phyloP scores from a whole-genome alignment of 768 basidiomycete genomes.

The Suillus discolor region DNA sequence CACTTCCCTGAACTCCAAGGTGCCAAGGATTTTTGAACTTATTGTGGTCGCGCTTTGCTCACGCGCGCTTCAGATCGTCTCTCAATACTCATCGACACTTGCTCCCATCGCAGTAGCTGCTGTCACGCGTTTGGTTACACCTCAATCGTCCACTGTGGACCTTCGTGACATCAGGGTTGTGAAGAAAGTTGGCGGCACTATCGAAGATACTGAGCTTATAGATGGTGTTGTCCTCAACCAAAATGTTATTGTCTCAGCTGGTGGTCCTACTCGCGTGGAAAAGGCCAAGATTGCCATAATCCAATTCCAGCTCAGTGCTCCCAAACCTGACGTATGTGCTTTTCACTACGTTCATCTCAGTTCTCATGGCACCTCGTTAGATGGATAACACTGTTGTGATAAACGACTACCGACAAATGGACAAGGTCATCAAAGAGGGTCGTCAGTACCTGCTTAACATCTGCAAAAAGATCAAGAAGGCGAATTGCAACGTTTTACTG shows the following conservation, averaged over 20 bases:
- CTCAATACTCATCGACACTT: conserved; percentile 96
- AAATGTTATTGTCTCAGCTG: conserved; percentile 86
- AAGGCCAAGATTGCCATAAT: conserved; percentile 98
- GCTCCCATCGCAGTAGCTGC: conserved; percentile 99
- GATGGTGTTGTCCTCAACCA: conserved; percentile 98
- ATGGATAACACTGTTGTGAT: conserved; percentile 99
- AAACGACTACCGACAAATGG: conserved; percentile 99
- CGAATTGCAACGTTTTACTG: conserved; percentile 98
- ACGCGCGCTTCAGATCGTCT: conserved; percentile 74
- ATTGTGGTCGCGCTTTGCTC: conserved; percentile 1
- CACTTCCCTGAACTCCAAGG: conserved; percentile 96
- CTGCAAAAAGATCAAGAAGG: conserved; percentile 99
- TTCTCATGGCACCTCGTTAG: conserved; percentile 40
- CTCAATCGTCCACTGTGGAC: conserved; percentile 93
- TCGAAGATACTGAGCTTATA: conserved; percentile 96
- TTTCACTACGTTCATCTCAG: background rate
- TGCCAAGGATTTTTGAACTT: conserved; percentile 24
- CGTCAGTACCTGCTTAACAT: conserved; percentile 97
- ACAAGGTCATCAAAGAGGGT: conserved; percentile 99
- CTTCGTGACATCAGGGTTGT: conserved; percentile 95
- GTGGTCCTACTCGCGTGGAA: conserved; percentile 93
- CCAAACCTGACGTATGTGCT: conserved; percentile 89
- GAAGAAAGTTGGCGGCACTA: conserved; percentile 98
- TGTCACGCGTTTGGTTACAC: conserved; percentile 87
- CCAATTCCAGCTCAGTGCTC: conserved; percentile 97